Percentiles rank a stretch among this genome's conserved stretches.
Evolutionary conservation across 2,329 filamentous ascomycete species (phyloP).

Genomic region (Xylariaceae sp.): DNA sequence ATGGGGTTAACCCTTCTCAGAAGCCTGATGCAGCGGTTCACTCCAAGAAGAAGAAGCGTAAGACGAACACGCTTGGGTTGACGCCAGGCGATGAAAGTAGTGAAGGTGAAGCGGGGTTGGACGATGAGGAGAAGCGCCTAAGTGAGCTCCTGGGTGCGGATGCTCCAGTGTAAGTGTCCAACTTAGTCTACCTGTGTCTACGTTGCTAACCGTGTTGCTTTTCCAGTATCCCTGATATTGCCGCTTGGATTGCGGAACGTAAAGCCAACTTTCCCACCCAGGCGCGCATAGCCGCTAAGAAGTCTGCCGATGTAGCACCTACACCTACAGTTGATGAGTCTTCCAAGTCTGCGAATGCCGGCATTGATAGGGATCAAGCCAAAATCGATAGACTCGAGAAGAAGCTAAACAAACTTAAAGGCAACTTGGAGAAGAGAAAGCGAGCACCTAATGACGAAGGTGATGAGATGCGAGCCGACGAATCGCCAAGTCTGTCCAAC

Average conservation of each 20-base stretch:
- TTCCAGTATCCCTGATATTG: constrained; percentile 60
- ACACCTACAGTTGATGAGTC: constrained; percentile 50
- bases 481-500: constrained; percentile 39
- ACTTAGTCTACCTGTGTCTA: constrained; percentile 4
- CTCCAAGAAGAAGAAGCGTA: constrained; percentile 65
- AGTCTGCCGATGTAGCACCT: constrained; percentile 45
- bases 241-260: constrained; percentile 75
- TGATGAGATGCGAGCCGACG: constrained; percentile 53
- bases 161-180: constrained; percentile 46
- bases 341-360: constrained; percentile 44
- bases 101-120: constrained; percentile 60
- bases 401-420: constrained; percentile 65
- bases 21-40: constrained; percentile 46
- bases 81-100: constrained; percentile 55
- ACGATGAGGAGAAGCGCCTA: constrained; percentile 62
- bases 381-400: constrained; percentile 56
- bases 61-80: constrained; percentile 66
- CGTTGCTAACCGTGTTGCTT: constrained; percentile 12
- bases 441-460: constrained; percentile 62
- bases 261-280: constrained; percentile 75
- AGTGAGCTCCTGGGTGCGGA: constrained; percentile 52
- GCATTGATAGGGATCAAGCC: constrained; percentile 42
- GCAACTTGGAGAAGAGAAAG: constrained; percentile 60
- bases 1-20: constrained; percentile 39
- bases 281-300: constrained; percentile 60